Percentiles rank a stretch among this genome's conserved stretches.
Evolutionary conservation across 2,329 filamentous ascomycete species (phyloP).

Genomic region (Botryotinia convoluta): DNA sequence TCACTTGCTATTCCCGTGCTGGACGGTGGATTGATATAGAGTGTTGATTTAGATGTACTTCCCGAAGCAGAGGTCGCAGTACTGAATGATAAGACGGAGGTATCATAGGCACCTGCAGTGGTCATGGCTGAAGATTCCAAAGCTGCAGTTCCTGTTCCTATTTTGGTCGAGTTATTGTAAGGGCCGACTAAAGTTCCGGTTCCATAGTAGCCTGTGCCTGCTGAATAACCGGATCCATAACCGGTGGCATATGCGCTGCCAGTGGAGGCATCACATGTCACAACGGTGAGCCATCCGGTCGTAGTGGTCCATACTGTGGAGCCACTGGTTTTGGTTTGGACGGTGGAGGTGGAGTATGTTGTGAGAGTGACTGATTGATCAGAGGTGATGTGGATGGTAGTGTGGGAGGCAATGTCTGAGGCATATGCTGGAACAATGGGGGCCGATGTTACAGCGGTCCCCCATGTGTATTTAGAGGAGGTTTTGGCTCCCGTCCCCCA

Average conservation of each 20-base stretch:
- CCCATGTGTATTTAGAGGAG: constrained; percentile 3
- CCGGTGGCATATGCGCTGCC: neutral
- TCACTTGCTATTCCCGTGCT: neutral
- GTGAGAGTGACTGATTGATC: neutral
- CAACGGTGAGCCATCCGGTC: constrained; percentile 1
- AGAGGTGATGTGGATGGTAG: neutral
- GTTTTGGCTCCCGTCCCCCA: neutral
- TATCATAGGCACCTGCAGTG: neutral
- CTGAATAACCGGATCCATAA: neutral
- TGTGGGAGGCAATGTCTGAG: neutral
- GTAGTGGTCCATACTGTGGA: constrained; percentile 15
- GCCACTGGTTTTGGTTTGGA: neutral
- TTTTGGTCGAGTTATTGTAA: neutral
- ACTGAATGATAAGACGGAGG: neutral
- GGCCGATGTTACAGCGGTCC: neutral
- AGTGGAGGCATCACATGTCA: neutral
- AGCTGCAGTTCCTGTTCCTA: neutral
- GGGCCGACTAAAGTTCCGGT: neutral
- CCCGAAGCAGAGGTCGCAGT: neutral
- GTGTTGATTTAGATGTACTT: neutral
- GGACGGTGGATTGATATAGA: neutral
- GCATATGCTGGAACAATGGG: neutral
- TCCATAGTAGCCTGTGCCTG: neutral
- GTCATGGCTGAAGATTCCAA: neutral
- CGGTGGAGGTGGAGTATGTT: neutral